phyloP scores from a whole-genome alignment of 1,284 basidiomycete genomes.

The Mycena sp. region DNA sequence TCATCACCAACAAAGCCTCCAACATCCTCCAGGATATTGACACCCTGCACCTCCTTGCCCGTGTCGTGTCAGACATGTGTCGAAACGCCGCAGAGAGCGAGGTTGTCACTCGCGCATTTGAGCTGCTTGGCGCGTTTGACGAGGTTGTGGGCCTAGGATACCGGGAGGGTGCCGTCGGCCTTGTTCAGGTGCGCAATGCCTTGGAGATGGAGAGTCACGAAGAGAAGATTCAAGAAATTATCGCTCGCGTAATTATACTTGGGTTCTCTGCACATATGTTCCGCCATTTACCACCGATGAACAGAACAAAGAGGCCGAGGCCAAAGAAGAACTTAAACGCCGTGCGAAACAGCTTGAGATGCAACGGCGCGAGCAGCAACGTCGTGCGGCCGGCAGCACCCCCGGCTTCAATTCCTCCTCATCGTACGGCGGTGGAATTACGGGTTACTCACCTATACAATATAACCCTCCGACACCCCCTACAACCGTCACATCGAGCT shows the following conservation, averaged over 20 bases:
- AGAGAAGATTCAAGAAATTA: constrained; percentile 99
- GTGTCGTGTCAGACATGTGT: constrained; percentile 94
- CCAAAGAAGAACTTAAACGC: constrained; percentile 98
- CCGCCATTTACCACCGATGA: background rate
- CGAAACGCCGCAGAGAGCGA: constrained; percentile 90
- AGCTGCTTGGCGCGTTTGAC: constrained; percentile 95
- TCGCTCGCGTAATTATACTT: constrained; percentile 76
- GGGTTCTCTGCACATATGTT: background rate
- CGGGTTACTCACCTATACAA: constrained; percentile 76
- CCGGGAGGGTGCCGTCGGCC: constrained; percentile 86
- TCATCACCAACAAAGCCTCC: constrained; percentile 98
- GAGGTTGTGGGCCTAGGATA: constrained; percentile 97
- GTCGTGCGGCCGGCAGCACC: constrained; percentile 64
- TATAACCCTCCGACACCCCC: constrained; percentile 66
- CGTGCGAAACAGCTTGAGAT: constrained; percentile 98
- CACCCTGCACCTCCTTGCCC: constrained; percentile 92
- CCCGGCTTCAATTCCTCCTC: constrained; percentile 43
- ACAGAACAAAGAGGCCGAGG: constrained; percentile 98
- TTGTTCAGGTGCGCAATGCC: constrained; percentile 92
- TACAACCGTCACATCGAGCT: constrained; percentile 51
- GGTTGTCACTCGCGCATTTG: constrained; percentile 93
- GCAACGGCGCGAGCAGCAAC: constrained; percentile 94
- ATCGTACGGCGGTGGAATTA: constrained; percentile 68
- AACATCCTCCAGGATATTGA: constrained; percentile 99
- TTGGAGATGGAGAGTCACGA: constrained; percentile 99